phyloP scores from a whole-genome alignment of 257 asterid species.

The Oldenlandia corymbosa region DNA sequence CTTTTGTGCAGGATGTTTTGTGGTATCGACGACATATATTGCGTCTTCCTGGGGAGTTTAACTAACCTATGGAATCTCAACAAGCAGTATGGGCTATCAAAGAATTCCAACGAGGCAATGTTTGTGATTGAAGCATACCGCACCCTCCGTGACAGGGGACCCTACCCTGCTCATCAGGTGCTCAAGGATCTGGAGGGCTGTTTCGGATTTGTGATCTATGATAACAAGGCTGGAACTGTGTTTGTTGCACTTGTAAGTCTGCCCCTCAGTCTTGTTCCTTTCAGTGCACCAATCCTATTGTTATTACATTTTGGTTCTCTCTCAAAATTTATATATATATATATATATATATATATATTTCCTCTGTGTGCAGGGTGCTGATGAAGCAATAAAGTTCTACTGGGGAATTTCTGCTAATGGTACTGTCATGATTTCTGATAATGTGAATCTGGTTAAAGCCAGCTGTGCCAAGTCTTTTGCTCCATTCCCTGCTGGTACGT shows the following conservation, averaged over 20 bases:
- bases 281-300: not conserved
- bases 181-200: slow-evolving; percentile 84
- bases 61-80: slow-evolving; percentile 60
- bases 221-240: slow-evolving; percentile 59
- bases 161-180: slow-evolving; percentile 91
- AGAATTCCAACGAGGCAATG: slow-evolving; percentile 67
- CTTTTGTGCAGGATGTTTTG: slow-evolving; percentile 55
- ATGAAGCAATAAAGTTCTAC: slow-evolving; percentile 48
- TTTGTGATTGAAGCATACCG: slow-evolving; percentile 72
- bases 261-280: not conserved
- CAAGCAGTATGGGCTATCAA: slow-evolving; percentile 79
- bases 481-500: slow-evolving; percentile 89
- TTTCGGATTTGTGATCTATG: slow-evolving; percentile 84
- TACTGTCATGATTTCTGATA: slow-evolving; percentile 80
- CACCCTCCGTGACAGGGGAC: slow-evolving; percentile 87
- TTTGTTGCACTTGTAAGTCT: slow-evolving; percentile 80
- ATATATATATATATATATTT: no score
- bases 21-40: slow-evolving; percentile 73
- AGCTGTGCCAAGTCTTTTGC: slow-evolving; percentile 88
- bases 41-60: slow-evolving; percentile 68
- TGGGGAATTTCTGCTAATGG: slow-evolving; percentile 91
- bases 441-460: slow-evolving; percentile 50
- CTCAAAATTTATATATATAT: no score
- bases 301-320: no score
- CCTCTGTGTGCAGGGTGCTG: slow-evolving; percentile 76